Base-by-base conservation (phyloP, 2,329 filamentous ascomycete species). In the Torrubiellomyces zombiae region DNA sequence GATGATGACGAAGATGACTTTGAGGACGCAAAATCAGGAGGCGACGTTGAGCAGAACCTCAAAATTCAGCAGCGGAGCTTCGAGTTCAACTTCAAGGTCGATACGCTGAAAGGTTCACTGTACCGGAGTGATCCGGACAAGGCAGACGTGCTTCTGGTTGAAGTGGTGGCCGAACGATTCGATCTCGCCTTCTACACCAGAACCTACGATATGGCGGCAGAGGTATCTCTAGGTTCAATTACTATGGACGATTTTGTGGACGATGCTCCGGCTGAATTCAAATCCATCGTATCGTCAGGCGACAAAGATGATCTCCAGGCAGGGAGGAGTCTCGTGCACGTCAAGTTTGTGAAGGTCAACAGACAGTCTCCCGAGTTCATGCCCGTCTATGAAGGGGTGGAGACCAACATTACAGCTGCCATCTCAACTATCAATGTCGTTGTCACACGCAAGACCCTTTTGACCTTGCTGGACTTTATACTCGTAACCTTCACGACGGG, bases 371-470 rank as follows among this genome's bases (percentile, higher is more conserved):
- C 91, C 0, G 86, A 98, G 43, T 93, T 95, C 40, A 75, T 83
- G 61, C 71, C 77, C 1, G 75, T 82, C 3, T 95, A 92, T 38
- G 83, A 95, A 42, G 83, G 85, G 2, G 77, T 95, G 28, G 83
- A 91, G 34, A 94, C 78, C 15, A 94, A 98, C 39, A 65, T 99
- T 21, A 82, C 91, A 32, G 76, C 89, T 2, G 73, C 75, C 0
- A 74, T 99, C 9, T 94, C 89, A 0, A 98, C 89, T 0, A 93
- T 99, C 54, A 95, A 95, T 44, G 51, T 98, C 13, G 72, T 98
- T 17, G 83, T 99, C 7, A 99, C 91, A 0, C 66, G 91, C 35
- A 86, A 78, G 50, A 98, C 91, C 0, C 57, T 98, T 3, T 60
- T 99, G 26, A 98, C 86, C 0, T 56, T 99, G 1, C 55, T 98